These are phyloP conservation scores for Neurospora sp. DNA, from an alignment of 495 filamentous ascomycete species.

Conservation along the genomic window DNA sequence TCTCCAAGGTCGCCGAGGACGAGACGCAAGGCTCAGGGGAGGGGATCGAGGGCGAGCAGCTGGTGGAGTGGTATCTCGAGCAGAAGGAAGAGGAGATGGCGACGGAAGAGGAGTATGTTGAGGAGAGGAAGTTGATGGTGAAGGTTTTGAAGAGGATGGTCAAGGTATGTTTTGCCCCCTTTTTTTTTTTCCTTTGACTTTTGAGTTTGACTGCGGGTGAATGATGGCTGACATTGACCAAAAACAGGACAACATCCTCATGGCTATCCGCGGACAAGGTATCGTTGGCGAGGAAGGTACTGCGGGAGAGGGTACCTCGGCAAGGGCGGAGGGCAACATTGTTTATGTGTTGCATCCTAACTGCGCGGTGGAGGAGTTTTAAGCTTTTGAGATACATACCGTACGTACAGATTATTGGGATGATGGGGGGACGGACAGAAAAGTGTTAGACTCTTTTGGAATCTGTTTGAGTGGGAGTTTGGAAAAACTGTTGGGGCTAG, in stretches of 20 bases:
- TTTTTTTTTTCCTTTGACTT: no score
- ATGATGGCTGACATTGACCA: constrained; percentile 7
- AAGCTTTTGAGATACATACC: neutral
- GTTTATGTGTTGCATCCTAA: constrained; percentile 95
- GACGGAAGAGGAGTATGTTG: constrained; percentile 66
- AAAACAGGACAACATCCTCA: constrained; percentile 75
- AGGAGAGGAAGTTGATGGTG: constrained; percentile 62
- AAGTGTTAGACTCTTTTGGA: neutral
- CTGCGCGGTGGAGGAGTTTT: constrained; percentile 60
- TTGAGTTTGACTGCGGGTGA: neutral
- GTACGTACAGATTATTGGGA: neutral
- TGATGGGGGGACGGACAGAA: neutral
- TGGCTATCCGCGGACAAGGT: constrained; percentile 82
- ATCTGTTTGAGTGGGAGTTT: neutral
- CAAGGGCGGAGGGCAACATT: constrained; percentile 37
- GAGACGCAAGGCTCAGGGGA: constrained; percentile 71
- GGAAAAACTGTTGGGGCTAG: neutral
- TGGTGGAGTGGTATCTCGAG: constrained; percentile 89
- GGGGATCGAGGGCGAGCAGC: constrained; percentile 78
- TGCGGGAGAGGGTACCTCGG: constrained; percentile 33
- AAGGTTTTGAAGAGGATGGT: constrained; percentile 96
- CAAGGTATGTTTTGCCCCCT: constrained; percentile 53
- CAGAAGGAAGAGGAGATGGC: constrained; percentile 79
- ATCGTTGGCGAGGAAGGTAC: constrained; percentile 46
- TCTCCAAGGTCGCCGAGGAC: constrained; percentile 59